Evolutionary conservation across 2,329 filamentous ascomycete genomes (phyloP).

Genomic region (Beauveria australis): DNA sequence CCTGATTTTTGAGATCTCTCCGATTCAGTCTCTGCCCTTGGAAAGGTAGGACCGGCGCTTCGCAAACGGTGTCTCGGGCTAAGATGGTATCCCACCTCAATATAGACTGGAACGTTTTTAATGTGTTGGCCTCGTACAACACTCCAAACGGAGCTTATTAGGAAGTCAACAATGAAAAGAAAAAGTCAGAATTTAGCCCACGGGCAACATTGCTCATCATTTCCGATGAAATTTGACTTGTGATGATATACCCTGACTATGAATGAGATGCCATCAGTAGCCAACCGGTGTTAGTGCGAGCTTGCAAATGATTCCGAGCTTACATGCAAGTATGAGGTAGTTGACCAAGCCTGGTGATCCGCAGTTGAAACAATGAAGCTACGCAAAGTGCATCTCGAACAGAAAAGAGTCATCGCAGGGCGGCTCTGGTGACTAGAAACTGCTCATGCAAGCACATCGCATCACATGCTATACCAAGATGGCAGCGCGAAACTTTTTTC

Average conservation of each 20-base stretch:
- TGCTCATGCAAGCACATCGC: not conserved
- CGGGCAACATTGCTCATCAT: slow-evolving; percentile 4
- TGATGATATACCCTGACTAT: not conserved
- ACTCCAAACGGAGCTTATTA: not conserved
- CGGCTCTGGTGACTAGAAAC: not conserved
- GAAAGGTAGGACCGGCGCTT: not conserved
- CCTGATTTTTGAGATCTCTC: not conserved
- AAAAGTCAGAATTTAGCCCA: not conserved
- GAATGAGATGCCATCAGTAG: not conserved
- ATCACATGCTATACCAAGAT: not conserved
- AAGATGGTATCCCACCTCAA: not conserved
- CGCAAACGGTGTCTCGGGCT: not conserved
- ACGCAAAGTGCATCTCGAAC: not conserved
- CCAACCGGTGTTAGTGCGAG: not conserved
- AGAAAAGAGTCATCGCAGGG: not conserved
- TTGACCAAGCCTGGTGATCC: not conserved
- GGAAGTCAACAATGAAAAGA: not conserved
- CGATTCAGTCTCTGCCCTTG: not conserved
- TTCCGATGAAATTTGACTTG: not conserved
- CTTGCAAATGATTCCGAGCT: not conserved
- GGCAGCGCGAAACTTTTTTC: not conserved
- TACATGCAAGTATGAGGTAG: not conserved
- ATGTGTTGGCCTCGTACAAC: not conserved
- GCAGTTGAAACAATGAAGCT: not conserved
- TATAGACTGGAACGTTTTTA: not conserved